Evolutionary conservation across 2,329 filamentous ascomycete genomes (phyloP).

Genomic region (Blumeria graminis): DNA sequence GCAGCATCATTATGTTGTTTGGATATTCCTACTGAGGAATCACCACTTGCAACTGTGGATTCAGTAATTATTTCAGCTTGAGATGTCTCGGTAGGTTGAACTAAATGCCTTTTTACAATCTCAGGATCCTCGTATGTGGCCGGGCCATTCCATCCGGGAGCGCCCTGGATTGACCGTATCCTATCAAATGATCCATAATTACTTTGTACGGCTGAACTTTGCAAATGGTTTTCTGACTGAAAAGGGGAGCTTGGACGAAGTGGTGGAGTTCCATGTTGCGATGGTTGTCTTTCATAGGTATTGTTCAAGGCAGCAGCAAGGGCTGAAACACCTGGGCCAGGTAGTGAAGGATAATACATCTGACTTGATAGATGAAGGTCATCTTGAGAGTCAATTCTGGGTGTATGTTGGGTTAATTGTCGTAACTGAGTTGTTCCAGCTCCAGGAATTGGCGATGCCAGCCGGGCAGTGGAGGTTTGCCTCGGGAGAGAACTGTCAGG

Average conservation of each 20-base stretch:
- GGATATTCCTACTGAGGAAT: conserved; percentile 5
- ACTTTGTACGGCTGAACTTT: conserved; percentile 27
- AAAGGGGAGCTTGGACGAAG: conserved; percentile 32
- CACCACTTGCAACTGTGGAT: conserved; percentile 12
- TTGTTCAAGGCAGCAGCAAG: conserved; percentile 69
- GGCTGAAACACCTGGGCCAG: conserved; percentile 66
- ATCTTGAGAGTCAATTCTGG: conserved; percentile 17
- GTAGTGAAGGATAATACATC: conserved; percentile 28
- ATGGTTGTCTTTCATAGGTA: conserved; percentile 44
- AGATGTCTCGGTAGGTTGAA: conserved; percentile 36
- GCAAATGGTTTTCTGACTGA: conserved; percentile 19
- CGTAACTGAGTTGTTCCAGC: conserved; percentile 25
- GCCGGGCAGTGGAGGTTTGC: conserved; percentile 33
- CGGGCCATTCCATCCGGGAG: conserved; percentile 21
- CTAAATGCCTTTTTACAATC: conserved; percentile 71
- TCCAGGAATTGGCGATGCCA: conserved; percentile 29
- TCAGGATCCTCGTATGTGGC: conserved; percentile 69
- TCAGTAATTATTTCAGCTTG: conserved; percentile 5
- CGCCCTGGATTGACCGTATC: conserved; percentile 22
- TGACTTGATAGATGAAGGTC: conserved; percentile 39
- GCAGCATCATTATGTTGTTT: conserved; percentile 14
- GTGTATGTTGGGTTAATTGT: conserved; percentile 22
- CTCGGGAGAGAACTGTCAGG: conserved; percentile 27
- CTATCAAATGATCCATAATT: conserved; percentile 75
- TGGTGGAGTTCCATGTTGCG: conserved; percentile 42